phyloP scores from a whole-genome alignment of 257 asterid genomes.

The Solanum commersonii region DNA sequence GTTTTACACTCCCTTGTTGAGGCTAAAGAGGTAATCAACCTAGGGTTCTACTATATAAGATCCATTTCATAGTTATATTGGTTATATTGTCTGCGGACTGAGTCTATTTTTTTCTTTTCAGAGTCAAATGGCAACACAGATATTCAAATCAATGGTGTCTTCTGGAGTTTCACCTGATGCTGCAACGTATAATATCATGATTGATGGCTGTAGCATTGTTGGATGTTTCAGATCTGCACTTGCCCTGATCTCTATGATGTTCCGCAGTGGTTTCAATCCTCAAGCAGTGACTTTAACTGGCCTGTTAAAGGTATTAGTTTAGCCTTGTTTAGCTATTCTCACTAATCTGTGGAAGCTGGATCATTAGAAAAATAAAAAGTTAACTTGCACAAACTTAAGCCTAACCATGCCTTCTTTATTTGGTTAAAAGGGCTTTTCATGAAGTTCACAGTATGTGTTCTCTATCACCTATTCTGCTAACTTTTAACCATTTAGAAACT shows the following conservation, averaged over 20 bases:
- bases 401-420: not conserved
- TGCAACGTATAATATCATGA: conserved; percentile 55
- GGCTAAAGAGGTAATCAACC: conserved; percentile 56
- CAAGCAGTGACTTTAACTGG: conserved; percentile 39
- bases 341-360: not conserved
- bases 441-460: not conserved
- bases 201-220: conserved; percentile 48
- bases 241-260: conserved; percentile 60
- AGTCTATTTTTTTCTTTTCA: conserved; percentile 12
- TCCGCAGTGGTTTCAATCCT: conserved; percentile 51
- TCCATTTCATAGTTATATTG: not conserved
- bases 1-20: conserved; percentile 72
- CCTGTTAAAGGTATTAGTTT: conserved; percentile 50
- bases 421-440: not conserved
- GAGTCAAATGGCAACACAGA: conserved; percentile 44
- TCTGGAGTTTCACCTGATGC: conserved; percentile 46
- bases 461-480: not conserved
- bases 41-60: conserved; percentile 1
- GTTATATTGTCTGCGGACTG: not conserved
- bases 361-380: not conserved
- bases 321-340: not conserved
- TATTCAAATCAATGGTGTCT: conserved; percentile 59
- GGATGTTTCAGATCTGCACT: conserved; percentile 60
- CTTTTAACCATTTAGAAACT: not conserved
- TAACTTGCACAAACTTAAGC: not conserved